Percentiles rank a stretch among this genome's conserved stretches.
These are phyloP conservation scores for Wolfiporia cocos DNA, from an alignment of 1,284 basidiomycete genomes.

Conservation along the genomic window DNA sequence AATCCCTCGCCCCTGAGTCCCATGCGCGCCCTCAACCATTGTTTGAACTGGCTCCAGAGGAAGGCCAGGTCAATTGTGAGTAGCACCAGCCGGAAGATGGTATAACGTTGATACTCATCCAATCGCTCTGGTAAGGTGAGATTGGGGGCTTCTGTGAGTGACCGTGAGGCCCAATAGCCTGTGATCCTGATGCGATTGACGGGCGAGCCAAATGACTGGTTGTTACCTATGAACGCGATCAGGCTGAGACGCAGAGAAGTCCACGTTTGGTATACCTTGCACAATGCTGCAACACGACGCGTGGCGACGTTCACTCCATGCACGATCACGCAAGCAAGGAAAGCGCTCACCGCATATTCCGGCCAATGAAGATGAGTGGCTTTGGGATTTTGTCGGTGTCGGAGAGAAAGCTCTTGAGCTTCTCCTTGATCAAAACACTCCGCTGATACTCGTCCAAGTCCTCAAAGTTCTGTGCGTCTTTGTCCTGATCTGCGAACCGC, in stretches of 20 bases:
- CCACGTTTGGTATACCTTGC: conserved; percentile 39
- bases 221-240: conserved; percentile 45
- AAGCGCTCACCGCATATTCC: conserved; percentile 70
- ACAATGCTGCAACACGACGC: conserved; percentile 45
- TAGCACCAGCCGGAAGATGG: conserved; percentile 49
- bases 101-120: conserved; percentile 43
- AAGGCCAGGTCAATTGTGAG: conserved; percentile 52
- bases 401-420: conserved; percentile 50
- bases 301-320: too few relatives aligned
- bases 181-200: conserved; percentile 86
- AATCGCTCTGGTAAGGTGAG: conserved; percentile 35
- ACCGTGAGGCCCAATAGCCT: conserved; percentile 62
- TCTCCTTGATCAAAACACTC: conserved; percentile 60
- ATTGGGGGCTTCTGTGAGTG: conserved; percentile 36
- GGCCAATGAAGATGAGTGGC: conserved; percentile 76
- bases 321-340: too few relatives aligned
- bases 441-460: conserved; percentile 50
- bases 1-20: conserved; percentile 34
- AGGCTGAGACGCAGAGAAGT: not conserved
- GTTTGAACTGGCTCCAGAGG: conserved; percentile 42
- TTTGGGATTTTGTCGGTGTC: conserved; percentile 70
- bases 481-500: conserved; percentile 27
- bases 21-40: conserved; percentile 39
- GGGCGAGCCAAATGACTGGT: conserved; percentile 74
- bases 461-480: conserved; percentile 26